A percentile compares a stretch with the other conserved stretches of the same genome.
phyloP scores from a whole-genome alignment of 306 rosid species.

The Gynostemma pentaphyllum region DNA sequence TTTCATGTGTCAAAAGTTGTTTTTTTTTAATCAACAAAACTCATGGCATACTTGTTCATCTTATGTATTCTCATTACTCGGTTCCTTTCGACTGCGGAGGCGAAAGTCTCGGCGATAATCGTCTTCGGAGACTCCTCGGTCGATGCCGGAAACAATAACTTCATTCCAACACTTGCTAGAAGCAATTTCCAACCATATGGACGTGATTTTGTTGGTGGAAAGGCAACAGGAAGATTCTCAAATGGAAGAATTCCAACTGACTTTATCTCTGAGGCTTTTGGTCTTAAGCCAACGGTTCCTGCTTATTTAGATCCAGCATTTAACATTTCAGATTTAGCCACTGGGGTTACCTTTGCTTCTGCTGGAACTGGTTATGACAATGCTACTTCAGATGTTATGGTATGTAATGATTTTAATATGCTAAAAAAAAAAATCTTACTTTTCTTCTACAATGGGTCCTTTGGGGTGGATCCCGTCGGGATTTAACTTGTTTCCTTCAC shows the following conservation, averaged over 20 bases:
- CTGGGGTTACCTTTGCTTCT: constrained; percentile 78
- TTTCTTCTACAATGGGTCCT: no score
- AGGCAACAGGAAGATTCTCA: constrained; percentile 72
- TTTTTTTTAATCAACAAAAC: neutral
- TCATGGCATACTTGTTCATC: constrained; percentile 12
- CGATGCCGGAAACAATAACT: constrained; percentile 91
- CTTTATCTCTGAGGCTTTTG: constrained; percentile 56
- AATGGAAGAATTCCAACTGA: constrained; percentile 78
- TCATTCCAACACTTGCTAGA: constrained; percentile 62
- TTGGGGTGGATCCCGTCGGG: no score
- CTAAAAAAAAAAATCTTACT: no score
- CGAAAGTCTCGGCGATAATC: constrained; percentile 51
- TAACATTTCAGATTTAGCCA: constrained; percentile 63
- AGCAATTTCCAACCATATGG: constrained; percentile 91
- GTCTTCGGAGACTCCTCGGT: constrained; percentile 91
- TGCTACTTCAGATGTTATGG: constrained; percentile 76
- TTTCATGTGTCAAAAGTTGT: neutral
- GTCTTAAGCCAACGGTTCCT: constrained; percentile 44
- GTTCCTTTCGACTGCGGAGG: constrained; percentile 10
- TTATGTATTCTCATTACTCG: constrained; percentile 15
- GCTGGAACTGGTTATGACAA: constrained; percentile 92
- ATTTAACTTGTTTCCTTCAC: no score
- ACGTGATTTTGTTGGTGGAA: constrained; percentile 63
- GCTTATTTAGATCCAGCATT: constrained; percentile 77
- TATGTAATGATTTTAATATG: no score